Evolutionary conservation across 2,329 filamentous ascomycete species (phyloP).

Genomic region (Cryoendolithus antarcticus): DNA sequence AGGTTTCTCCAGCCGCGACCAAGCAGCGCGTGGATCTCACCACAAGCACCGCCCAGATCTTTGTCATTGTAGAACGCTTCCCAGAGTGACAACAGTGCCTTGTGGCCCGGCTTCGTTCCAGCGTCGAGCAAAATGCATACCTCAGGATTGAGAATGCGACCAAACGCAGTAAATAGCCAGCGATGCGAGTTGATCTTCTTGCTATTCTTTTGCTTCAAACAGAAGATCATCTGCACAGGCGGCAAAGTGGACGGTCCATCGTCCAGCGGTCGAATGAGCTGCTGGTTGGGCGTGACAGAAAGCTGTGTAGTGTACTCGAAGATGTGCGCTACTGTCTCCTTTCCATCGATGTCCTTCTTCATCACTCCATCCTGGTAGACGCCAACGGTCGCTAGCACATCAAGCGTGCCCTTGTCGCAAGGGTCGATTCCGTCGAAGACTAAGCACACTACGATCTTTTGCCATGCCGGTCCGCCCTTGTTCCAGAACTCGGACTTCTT

Average conservation of each 20-base stretch:
- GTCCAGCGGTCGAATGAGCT: constrained; percentile 84
- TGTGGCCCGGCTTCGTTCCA: constrained; percentile 87
- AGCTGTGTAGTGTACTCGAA: constrained; percentile 98
- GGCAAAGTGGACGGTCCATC: constrained; percentile 76
- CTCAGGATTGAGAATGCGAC: constrained; percentile 91
- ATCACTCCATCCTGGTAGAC: constrained; percentile 97
- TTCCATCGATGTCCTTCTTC: constrained; percentile 96
- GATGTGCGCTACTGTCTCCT: constrained; percentile 91
- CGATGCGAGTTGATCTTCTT: constrained; percentile 99
- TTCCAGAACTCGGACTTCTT: constrained; percentile 99
- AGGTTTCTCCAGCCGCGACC: constrained; percentile 84
- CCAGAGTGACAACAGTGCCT: constrained; percentile 86
- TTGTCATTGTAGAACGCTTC: constrained; percentile 99
- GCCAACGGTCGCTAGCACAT: constrained; percentile 86
- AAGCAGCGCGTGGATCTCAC: constrained; percentile 98
- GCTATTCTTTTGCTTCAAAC: constrained; percentile 95
- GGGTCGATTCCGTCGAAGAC: constrained; percentile 98
- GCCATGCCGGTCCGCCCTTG: constrained; percentile 96
- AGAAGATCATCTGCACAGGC: constrained; percentile 98
- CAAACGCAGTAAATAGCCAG: constrained; percentile 98
- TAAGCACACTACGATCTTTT: constrained; percentile 95
- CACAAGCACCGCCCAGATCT: constrained; percentile 92
- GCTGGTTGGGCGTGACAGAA: constrained; percentile 93
- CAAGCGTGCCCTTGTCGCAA: constrained; percentile 88
- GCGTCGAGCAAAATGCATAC: constrained; percentile 93